A percentile compares a stretch with the other conserved stretches of the same genome.
Conservation (phyloP, 2,329 filamentous ascomycete species). For the Myrmaecium sp. region DNA sequence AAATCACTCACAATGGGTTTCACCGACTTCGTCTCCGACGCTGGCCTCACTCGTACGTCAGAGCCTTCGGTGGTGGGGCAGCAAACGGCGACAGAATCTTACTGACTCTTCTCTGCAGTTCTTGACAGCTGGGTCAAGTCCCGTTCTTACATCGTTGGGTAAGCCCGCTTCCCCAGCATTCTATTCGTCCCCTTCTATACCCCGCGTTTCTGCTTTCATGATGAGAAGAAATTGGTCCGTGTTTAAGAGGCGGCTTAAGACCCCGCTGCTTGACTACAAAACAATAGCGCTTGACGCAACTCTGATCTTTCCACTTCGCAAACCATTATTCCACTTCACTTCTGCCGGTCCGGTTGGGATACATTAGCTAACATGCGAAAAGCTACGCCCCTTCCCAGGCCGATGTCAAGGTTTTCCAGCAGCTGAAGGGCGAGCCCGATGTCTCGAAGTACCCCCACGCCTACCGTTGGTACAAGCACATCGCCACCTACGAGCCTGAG, state of each 20-base stretch:
- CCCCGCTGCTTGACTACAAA: constrained; percentile 64
- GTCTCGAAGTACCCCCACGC: constrained; percentile 82
- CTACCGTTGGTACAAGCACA: constrained; percentile 98
- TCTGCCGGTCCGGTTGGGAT: neutral
- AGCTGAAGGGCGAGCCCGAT: constrained; percentile 57
- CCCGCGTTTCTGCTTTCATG: constrained; percentile 31
- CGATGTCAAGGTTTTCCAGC: constrained; percentile 92
- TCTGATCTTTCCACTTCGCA: constrained; percentile 39
- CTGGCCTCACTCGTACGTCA: constrained; percentile 43
- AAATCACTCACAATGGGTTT: constrained; percentile 45
- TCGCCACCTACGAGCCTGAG: constrained; percentile 80
- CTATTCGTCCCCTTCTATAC: constrained; percentile 7
- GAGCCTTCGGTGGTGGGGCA: constrained; percentile 1
- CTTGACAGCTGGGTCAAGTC: constrained; percentile 59
- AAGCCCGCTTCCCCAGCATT: constrained; percentile 29
- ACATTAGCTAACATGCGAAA: constrained; percentile 6
- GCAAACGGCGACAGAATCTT: constrained; percentile 3
- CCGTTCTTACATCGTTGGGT: constrained; percentile 72
- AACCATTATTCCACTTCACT: constrained; percentile 4
- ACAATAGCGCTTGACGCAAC: constrained; percentile 60
- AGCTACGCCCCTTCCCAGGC: constrained; percentile 69
- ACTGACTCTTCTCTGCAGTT: constrained; percentile 25
- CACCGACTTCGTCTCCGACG: constrained; percentile 48
- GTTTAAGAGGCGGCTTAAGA: constrained; percentile 92
- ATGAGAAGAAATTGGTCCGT: constrained; percentile 87